Evolutionary conservation across 2,329 filamentous ascomycete genomes (phyloP), one percentile per base, ranked within the genome.

Genomic region (Ascocoryne sarcoides): DNA sequence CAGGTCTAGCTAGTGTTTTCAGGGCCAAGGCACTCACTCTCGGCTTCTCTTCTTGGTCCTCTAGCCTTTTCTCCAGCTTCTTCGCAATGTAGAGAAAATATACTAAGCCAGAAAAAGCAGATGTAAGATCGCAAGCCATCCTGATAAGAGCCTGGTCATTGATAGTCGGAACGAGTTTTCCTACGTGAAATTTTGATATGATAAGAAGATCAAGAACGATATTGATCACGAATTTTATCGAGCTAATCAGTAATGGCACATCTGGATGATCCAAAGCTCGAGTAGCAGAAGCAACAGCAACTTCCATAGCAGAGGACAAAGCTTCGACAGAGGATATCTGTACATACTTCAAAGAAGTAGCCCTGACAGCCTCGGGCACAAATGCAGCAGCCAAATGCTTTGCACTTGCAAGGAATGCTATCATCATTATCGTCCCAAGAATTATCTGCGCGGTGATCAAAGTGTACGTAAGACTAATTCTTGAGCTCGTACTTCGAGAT

Each of bases 231-330:
- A 84, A 82, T 47, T 81, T 82, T 37, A 70, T 65, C 0, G 67
- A 70, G 55, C 73, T 83, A 47, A 85, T 80, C 1, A 82, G 52
- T 0, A 86, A 61, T 0, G 80, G 79, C 0, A 85, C 76, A 52
- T 86, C 80, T 0, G 81, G 81, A 37, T 75, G 70, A 55, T 85
- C 82, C 1, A 87, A 60, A 0, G 82, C 77, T 32, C 81, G 64
- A 0, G 80, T 84, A 0, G 71, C 7, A 34, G 32, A 34, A 16
- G 32, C 23, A 12, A 84, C 74, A 0, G 80, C 75, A 0, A 71
- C 72, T 54, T 84, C 76, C 3, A 85, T 58, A 0, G 80, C 70
- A 0, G 74, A 76, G 37, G 71, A 75, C 1, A 85, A 60, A 0
- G 76, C 71, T 0, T 73, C 73, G 43, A 84, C 82, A 0, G 79